Percentiles rank a stretch among this genome's conserved stretches.
These are phyloP conservation scores for Fusarium sp. DNA, from an alignment of 2,329 filamentous ascomycete genomes.

Conservation along the genomic window DNA sequence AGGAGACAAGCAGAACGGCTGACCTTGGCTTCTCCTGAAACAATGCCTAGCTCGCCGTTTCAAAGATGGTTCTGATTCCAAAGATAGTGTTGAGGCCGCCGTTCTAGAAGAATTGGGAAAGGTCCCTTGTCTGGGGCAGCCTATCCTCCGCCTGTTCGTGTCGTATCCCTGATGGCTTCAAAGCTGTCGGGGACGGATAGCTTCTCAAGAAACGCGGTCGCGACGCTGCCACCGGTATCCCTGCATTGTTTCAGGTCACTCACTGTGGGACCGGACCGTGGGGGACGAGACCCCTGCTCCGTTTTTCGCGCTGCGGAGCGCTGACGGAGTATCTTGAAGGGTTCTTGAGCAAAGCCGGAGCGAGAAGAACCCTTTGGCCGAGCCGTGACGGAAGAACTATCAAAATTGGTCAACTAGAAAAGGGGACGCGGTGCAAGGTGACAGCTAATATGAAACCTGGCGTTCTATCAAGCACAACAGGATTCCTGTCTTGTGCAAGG, in stretches of 20 bases:
- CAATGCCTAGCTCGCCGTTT: conserved; percentile 17
- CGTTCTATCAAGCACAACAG: not conserved
- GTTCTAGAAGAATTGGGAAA: conserved; percentile 21
- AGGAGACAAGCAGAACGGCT: conserved; percentile 10
- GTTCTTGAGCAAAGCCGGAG: conserved; percentile 3
- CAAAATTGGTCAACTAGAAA: not conserved
- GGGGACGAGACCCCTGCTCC: conserved; percentile 33
- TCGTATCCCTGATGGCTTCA: conserved; percentile 14
- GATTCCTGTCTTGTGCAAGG: conserved; percentile 21
- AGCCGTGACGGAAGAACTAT: not conserved
- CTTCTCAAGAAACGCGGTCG: conserved; percentile 31
- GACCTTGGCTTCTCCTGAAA: conserved; percentile 34
- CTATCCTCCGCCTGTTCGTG: conserved; percentile 13
- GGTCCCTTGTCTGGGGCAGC: not conserved
- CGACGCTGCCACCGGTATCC: conserved; percentile 33
- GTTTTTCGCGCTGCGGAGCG: conserved; percentile 14
- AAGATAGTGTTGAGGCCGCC: conserved; percentile 1
- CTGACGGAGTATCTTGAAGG: not conserved
- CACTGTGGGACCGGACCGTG: conserved; percentile 39
- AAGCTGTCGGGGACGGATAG: conserved; percentile 10
- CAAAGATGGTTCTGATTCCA: conserved; percentile 9
- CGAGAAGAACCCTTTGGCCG: not conserved
- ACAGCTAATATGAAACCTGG: not conserved
- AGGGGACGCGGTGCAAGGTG: not conserved
- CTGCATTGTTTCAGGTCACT: conserved; percentile 45